A percentile compares a stretch with the other conserved stretches of the same genome.
phyloP scores from a whole-genome alignment of 371 early-diverging fungal genomes.

The Mortierella sp. region DNA sequence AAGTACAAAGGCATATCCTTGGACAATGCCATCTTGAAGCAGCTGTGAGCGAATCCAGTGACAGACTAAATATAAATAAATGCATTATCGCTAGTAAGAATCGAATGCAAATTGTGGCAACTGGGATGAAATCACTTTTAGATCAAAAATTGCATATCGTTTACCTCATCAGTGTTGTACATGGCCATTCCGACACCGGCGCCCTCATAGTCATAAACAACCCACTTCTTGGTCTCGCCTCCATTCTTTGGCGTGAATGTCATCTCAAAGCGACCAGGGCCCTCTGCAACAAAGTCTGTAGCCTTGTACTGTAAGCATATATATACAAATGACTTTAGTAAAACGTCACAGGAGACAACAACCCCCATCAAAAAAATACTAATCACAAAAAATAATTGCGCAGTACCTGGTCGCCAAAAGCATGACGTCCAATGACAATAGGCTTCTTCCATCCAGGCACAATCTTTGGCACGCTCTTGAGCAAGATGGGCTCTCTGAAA shows the following conservation, averaged over 20 bases:
- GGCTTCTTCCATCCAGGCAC: conserved; percentile 97
- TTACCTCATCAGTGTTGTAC: conserved; percentile 90
- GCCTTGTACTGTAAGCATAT: conserved; percentile 81
- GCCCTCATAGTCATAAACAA: conserved; percentile 85
- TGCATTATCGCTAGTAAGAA: background rate
- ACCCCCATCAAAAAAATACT: background rate
- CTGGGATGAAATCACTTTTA: too few relatives aligned
- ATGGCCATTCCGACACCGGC: conserved; percentile 95
- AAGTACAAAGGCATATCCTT: conserved; percentile 94
- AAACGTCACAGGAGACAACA: background rate
- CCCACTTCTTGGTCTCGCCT: conserved; percentile 68
- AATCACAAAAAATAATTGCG: background rate
- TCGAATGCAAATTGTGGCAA: background rate
- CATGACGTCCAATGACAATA: conserved; percentile 96
- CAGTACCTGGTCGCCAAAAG: conserved; percentile 94
- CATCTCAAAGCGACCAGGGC: conserved; percentile 92
- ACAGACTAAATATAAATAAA: conserved; percentile 73
- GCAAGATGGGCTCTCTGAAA: conserved; percentile 97
- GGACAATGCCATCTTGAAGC: conserved; percentile 92
- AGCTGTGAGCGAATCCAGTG: conserved; percentile 92
- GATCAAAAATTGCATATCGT: background rate
- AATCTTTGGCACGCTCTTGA: conserved; percentile 89
- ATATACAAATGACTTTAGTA: background rate
- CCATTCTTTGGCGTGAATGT: conserved; percentile 90
- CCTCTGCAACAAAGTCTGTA: conserved; percentile 91